Base-by-base conservation (phyloP, 148 eudicot species). In the Euryodendron excelsum region DNA sequence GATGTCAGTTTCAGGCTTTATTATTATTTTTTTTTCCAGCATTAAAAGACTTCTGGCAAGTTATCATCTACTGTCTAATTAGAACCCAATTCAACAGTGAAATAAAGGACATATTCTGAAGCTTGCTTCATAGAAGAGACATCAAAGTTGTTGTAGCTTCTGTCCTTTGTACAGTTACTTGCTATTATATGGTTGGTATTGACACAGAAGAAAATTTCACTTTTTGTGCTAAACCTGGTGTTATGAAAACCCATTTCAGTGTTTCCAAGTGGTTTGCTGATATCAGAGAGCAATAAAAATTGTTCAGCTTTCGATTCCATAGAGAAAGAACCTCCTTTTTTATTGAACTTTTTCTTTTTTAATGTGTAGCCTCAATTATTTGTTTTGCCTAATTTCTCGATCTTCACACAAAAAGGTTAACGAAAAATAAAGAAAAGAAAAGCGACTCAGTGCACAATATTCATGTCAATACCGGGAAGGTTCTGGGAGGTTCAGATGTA, bases 81-180 rank as follows among this genome's bases (percentile, higher is more conserved):
- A n/a, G n/a, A n/a, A n/a, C n/a, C n/a, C n/a, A n/a, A n/a, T n/a
- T n/a, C n/a, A n/a, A n/a, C n/a, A 18, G 18, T 65, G 18, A 7
- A 34, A 34, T 65, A 20, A 41, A 56, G 61, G 61, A n/a, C 23
- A 65, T 1, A 34, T 34, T 33, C 33, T 41, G 12, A 68, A 68
- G 72, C 30, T 68, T 68, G 72, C 72, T 68, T 68, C 3, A 11
- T 68, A 50, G 72, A n/a, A 39, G 44, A 37, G 50, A 23, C 39
- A 47, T 47, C 50, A 68, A 68, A 68, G 50, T 37, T 68, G 72
- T 14, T 50, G 15, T 9, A 50, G 56, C 56, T 13, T 52, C 15
- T 52, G 20, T 13, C 44, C 39, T 41, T 68, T 44, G 50, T 68
- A 27, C 18, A 68, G 7, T 68, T 68, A 23, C 52, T 39, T n/a